phyloP scores from a whole-genome alignment of 1,139 yeast genomes.

The Pichia sp. region DNA sequence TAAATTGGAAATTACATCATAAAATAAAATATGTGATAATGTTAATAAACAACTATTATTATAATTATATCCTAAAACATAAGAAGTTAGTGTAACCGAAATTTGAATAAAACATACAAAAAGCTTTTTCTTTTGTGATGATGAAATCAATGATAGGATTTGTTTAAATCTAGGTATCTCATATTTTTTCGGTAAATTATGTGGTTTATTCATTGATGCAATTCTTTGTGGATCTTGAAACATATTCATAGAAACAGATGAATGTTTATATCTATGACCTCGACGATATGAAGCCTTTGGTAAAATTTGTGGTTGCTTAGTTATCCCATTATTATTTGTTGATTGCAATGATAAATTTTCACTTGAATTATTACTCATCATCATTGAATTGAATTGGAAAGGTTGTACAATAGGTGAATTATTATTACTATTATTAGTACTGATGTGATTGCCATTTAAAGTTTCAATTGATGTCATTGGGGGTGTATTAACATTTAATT shows the following conservation, averaged over 20 bases:
- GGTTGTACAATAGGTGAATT: conserved; percentile 30
- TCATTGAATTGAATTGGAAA: conserved; percentile 46
- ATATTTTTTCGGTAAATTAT: conserved; percentile 67
- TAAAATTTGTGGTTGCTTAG: conserved; percentile 24
- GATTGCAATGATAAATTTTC: conserved; percentile 17
- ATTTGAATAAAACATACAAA: conserved; percentile 64
- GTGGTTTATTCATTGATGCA: conserved; percentile 64
- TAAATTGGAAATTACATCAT: conserved; percentile 77
- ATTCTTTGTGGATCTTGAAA: conserved; percentile 57
- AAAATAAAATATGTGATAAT: conserved; percentile 77
- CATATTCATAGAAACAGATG: conserved; percentile 93
- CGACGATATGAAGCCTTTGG: conserved; percentile 68
- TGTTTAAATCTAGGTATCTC: conserved; percentile 74
- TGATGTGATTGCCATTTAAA: neutral
- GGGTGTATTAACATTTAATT: conserved; percentile 30
- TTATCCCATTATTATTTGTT: neutral
- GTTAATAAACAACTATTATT: conserved; percentile 65
- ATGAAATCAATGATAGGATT: conserved; percentile 47
- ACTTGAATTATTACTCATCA: conserved; percentile 27
- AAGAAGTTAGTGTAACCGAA: conserved; percentile 48
- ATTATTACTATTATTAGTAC: conserved; percentile 16
- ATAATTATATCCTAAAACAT: conserved; percentile 52
- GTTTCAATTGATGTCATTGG: conserved; percentile 24
- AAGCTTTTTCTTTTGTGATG: conserved; percentile 50
- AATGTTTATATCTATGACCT: conserved; percentile 93